These are phyloP conservation scores for Dactylellina haptotyla DNA, from an alignment of 2,329 filamentous ascomycete species.

Conservation along the genomic window DNA sequence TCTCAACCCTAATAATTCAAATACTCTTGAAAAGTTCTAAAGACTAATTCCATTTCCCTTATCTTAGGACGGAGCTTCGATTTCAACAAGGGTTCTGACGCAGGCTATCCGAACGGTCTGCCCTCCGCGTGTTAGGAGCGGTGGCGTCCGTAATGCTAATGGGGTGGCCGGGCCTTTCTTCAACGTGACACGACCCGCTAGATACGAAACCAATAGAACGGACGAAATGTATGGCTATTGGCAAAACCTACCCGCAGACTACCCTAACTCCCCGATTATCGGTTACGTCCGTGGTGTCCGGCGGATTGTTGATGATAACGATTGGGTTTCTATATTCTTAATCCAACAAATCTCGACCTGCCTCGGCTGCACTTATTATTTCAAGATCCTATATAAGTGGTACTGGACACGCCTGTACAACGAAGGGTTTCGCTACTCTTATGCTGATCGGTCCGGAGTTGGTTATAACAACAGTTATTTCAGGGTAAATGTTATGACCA, in stretches of 20 bases:
- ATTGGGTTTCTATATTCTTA: slow-evolving; percentile 1
- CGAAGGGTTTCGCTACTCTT: neutral
- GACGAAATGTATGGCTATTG: neutral
- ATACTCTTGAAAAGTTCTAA: too few species aligned
- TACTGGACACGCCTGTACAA: neutral
- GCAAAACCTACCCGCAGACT: neutral
- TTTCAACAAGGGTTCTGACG: neutral
- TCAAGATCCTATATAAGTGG: slow-evolving; percentile 32
- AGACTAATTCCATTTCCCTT: neutral
- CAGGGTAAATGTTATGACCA: neutral
- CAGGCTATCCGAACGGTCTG: slow-evolving; percentile 4
- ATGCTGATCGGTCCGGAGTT: neutral
- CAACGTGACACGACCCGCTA: neutral
- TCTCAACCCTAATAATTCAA: neutral
- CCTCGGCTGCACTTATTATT: neutral
- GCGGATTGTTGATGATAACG: neutral
- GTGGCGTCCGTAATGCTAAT: neutral
- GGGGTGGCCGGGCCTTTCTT: neutral
- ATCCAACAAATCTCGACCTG: slow-evolving; percentile 2
- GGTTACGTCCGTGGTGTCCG: neutral
- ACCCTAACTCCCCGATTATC: neutral
- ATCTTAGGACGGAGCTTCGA: slow-evolving; percentile 4
- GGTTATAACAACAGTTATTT: neutral
- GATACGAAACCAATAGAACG: neutral
- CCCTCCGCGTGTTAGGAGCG: neutral